A percentile compares a stretch with the other conserved stretches of the same genome.
phyloP scores from a whole-genome alignment of 192 early-diverging fungal genomes.

The Coemansia sp. region DNA sequence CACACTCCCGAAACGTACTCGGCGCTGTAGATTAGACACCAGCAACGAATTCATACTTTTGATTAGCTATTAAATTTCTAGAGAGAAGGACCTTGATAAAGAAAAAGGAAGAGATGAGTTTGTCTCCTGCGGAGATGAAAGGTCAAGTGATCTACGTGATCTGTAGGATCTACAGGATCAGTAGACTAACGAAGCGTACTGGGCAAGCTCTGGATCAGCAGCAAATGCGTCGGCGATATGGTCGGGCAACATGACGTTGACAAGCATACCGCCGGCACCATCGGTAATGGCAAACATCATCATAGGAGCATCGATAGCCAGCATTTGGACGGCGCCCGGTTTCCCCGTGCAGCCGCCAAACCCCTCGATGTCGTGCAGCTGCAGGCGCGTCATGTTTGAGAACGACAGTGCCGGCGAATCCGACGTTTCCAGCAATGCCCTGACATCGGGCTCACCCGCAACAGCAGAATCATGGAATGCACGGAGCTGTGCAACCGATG shows the following conservation, averaged over 20 bases:
- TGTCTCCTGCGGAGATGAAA: background rate
- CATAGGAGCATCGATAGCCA: conserved; percentile 18
- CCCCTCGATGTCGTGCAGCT: background rate
- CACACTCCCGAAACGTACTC: background rate
- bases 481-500: background rate
- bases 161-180: background rate
- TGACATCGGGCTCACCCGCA: conserved; percentile 8
- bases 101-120: background rate
- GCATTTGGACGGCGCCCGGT: conserved; percentile 11
- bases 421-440: background rate
- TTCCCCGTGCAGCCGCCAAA: background rate
- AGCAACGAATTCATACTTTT: background rate
- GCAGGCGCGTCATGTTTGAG: conserved; percentile 26
- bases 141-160: background rate
- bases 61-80: too few relatives aligned
- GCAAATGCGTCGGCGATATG: background rate
- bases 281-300: conserved; percentile 33
- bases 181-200: conserved; percentile 9
- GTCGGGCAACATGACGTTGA: conserved; percentile 20
- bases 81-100: background rate
- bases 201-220: conserved; percentile 7
- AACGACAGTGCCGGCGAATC: conserved; percentile 28
- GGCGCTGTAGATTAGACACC: background rate
- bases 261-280: conserved; percentile 16
- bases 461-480: background rate